Percentiles rank a stretch among this genome's conserved stretches.
Conservation (phyloP, 2,329 filamentous ascomycete genomes). For the Immersiporthe knoxdaviesiana region DNA sequence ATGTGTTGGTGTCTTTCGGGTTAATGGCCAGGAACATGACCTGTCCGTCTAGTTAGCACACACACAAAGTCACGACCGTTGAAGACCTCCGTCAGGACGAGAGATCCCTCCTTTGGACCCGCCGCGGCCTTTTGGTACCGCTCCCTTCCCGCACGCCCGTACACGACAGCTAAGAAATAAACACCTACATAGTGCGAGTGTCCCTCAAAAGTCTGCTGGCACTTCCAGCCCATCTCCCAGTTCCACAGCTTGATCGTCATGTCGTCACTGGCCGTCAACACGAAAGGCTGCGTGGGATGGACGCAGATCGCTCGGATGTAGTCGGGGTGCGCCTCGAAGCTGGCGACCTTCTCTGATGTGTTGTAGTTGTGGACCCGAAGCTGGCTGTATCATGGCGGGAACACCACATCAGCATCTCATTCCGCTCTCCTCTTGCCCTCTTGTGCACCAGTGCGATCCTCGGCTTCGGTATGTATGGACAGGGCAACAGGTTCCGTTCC, state of each 20-base stretch:
- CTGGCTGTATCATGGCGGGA: slow-evolving; percentile 73
- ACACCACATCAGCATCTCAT: slow-evolving; percentile 12
- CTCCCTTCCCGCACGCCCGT: background rate
- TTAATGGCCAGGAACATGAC: slow-evolving; percentile 98
- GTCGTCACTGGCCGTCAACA: slow-evolving; percentile 94
- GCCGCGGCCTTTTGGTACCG: background rate
- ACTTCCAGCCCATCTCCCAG: slow-evolving; percentile 99
- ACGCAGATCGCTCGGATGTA: slow-evolving; percentile 97
- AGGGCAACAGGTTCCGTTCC: background rate
- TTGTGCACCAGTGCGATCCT: slow-evolving; percentile 38
- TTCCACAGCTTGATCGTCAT: slow-evolving; percentile 99
- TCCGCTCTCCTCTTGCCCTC: slow-evolving; percentile 36
- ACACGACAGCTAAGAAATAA: background rate
- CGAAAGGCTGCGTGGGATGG: slow-evolving; percentile 93
- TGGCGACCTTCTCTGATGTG: slow-evolving; percentile 96
- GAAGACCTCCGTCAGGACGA: slow-evolving; percentile 8
- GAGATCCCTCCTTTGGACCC: too few species aligned
- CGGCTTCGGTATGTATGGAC: slow-evolving; percentile 17
- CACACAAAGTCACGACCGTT: background rate
- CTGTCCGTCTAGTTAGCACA: slow-evolving; percentile 6
- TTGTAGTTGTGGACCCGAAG: slow-evolving; percentile 97
- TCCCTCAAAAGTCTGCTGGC: slow-evolving; percentile 73
- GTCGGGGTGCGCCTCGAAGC: slow-evolving; percentile 96
- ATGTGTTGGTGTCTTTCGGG: slow-evolving; percentile 91
- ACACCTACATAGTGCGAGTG: slow-evolving; percentile 75